Base-by-base conservation (phyloP, 495 filamentous ascomycete genomes). In the Hyaloscypha hepaticicola region DNA sequence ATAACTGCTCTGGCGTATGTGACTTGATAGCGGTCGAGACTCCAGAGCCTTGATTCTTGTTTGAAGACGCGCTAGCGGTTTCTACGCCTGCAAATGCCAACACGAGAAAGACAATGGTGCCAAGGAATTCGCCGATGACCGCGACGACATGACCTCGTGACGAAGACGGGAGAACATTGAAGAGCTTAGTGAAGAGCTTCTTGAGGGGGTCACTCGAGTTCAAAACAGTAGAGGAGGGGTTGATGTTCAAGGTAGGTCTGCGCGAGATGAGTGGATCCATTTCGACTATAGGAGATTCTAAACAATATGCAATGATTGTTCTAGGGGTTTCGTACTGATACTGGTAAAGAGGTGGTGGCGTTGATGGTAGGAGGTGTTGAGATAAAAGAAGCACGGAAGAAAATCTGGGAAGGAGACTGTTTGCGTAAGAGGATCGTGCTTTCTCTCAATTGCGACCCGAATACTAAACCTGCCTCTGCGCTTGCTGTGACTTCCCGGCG, bases 21-120 rank as follows among this genome's bases (percentile, higher is more conserved):
- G 62, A 38, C 22, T 67, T 60, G 7, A 60, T 38, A 2, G 26
- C 55, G 4, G 63, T 66, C 5, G 50, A 63, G 33, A 58, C 55
- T 0, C 65, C 65, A 11, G n/a, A 34, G 6, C 49, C 58, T 50
- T 67, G 51, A 27, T 61, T 26, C 11, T 66, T 51, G 55, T 66
- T 64, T 71, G 68, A 84, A 80, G 75, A 81, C 82, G 31, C 80
- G 66, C 22, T 80, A 67, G 25, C 71, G 50, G 52, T 69, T 69
- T 67, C 72, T 63, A 59, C 68, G 55, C 72, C 74, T 52, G 75
- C 70, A 64, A 83, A 84, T 11, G 74, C 76, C 64, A 70, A 29
- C n/a, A 58, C 60, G 24, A 67, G 7, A 45, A 67, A 67, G 21
- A 64, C 27, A 16, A 65, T 50, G 1, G 64, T 70, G 27, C 69